Conservation (phyloP, 805 yeast genomes). For the Ogataea nakhonphanomensis region DNA sequence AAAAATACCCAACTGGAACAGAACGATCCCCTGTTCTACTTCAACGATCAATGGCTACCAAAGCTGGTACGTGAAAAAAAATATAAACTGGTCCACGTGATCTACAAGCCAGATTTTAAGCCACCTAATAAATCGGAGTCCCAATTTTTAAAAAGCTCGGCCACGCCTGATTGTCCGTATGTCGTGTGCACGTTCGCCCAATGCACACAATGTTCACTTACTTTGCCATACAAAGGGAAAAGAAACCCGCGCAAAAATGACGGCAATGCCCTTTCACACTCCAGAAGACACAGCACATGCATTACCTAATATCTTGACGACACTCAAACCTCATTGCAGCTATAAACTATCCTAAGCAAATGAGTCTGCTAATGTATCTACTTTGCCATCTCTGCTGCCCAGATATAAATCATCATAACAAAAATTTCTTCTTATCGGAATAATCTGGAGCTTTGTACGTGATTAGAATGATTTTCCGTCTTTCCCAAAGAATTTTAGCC, state of each 20-base stretch:
- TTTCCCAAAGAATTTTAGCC: too few species aligned
- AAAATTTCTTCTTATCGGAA: too few species aligned
- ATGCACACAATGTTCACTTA: constrained; percentile 6
- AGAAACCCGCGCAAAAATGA: constrained; percentile 8
- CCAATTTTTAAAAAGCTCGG: neutral
- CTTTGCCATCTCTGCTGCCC: too few species aligned
- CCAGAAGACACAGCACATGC: constrained; percentile 5
- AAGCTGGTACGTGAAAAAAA: constrained; percentile 7
- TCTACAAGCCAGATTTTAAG: neutral
- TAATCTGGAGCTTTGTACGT: too few species aligned
- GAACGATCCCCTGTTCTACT: constrained; percentile 7
- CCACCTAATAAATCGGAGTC: neutral
- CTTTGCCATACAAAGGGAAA: constrained; percentile 8
- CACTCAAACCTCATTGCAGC: too few species aligned
- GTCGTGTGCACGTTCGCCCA: constrained; percentile 8
- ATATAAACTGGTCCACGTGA: constrained; percentile 7
- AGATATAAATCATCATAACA: too few species aligned
- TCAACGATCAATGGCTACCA: constrained; percentile 12
- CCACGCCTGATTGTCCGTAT: constrained; percentile 6
- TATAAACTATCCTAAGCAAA: too few species aligned
- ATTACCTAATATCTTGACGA: too few species aligned
- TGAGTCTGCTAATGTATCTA: too few species aligned
- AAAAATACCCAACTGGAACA: neutral
- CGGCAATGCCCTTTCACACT: constrained; percentile 9
- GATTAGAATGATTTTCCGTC: too few species aligned